Evolutionary conservation across 192 early-diverging fungal genomes (phyloP).

Genomic region (Lunasporangiospora selenospora): DNA sequence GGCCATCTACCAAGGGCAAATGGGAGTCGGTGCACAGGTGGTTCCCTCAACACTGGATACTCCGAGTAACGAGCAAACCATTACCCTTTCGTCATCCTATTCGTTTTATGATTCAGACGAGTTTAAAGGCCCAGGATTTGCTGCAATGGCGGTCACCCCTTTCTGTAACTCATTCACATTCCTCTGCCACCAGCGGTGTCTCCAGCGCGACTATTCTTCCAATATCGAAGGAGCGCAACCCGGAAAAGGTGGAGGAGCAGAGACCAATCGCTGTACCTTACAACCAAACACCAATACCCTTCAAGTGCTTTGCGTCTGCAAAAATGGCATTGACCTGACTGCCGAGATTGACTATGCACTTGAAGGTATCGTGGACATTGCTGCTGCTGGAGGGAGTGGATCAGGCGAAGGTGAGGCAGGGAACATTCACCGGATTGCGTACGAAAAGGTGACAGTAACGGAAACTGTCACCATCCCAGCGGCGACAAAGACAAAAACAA

Average conservation of each 20-base stretch:
- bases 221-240: too few relatives aligned
- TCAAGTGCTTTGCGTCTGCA: slow-evolving; percentile 27
- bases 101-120: slow-evolving; percentile 9
- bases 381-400: slow-evolving; percentile 17
- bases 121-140: slow-evolving; percentile 7
- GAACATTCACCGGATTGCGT: slow-evolving; percentile 5
- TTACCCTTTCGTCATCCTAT: slow-evolving; percentile 4
- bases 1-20: too few relatives aligned
- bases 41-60: too few relatives aligned
- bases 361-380: slow-evolving; percentile 27
- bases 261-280: slow-evolving; percentile 25
- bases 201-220: slow-evolving; percentile 23
- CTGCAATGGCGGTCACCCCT: slow-evolving; percentile 23
- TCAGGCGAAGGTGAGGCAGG: slow-evolving; percentile 12
- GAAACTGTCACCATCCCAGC: too few relatives aligned
- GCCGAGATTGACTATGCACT: slow-evolving; percentile 25
- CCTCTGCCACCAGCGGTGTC: slow-evolving; percentile 37
- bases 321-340: slow-evolving; percentile 34
- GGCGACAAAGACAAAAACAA: not conserved
- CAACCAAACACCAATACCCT: slow-evolving; percentile 9
- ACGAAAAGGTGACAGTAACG: too few relatives aligned
- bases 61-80: slow-evolving; percentile 1
- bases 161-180: slow-evolving; percentile 46
- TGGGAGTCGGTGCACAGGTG: too few relatives aligned
- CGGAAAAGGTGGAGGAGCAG: not conserved